Conservation (phyloP, 2,329 filamentous ascomycete species). For the Cordyceps farinosa region DNA sequence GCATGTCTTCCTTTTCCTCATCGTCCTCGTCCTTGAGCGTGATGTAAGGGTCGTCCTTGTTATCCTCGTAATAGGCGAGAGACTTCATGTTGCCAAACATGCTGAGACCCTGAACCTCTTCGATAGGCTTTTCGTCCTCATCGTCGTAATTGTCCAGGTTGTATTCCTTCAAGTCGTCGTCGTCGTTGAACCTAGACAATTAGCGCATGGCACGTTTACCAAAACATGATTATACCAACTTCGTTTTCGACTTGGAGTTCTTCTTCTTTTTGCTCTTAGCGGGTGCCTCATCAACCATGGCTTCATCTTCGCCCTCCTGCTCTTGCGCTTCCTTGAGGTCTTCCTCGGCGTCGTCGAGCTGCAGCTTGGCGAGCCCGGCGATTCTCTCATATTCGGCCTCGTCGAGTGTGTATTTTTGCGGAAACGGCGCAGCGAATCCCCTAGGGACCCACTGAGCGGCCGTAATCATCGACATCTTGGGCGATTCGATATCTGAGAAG, state of each 20-base stretch:
- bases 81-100: constrained; percentile 97
- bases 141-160: constrained; percentile 93
- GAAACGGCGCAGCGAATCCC: constrained; percentile 72
- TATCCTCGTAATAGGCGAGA: constrained; percentile 87
- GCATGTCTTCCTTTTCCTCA: constrained; percentile 87
- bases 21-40: constrained; percentile 70
- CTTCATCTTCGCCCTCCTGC: constrained; percentile 31
- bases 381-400: constrained; percentile 74
- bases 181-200: constrained; percentile 49
- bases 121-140: constrained; percentile 43
- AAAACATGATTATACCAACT: constrained; percentile 26
- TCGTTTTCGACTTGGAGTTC: constrained; percentile 35
- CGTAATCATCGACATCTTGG: constrained; percentile 69
- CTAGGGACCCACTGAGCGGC: constrained; percentile 72
- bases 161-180: constrained; percentile 93
- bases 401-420: constrained; percentile 70
- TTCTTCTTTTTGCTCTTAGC: constrained; percentile 25
- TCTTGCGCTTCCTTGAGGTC: constrained; percentile 71
- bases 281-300: constrained; percentile 34
- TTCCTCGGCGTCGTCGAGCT: constrained; percentile 88
- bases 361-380: constrained; percentile 68
- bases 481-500: constrained; percentile 26
- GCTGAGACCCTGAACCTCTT: constrained; percentile 66
- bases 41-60: constrained; percentile 95
- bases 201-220: constrained; percentile 19